Base-by-base conservation (phyloP, 495 filamentous ascomycete species). In the Aspergillus mulundensis region DNA sequence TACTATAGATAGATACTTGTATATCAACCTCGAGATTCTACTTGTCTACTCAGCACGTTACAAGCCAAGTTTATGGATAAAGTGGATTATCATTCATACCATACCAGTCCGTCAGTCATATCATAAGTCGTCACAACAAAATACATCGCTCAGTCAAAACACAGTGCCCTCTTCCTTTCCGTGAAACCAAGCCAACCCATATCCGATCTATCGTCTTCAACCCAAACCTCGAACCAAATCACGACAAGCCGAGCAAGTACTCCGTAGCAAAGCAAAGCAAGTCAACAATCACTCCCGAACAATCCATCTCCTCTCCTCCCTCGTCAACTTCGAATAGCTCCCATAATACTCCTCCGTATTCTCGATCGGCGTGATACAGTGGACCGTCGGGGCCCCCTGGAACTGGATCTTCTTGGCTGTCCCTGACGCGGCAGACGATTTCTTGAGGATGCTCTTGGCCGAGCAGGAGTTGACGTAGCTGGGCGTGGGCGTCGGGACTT, bases 271-370 rank as follows among this genome's bases (percentile, higher is more conserved):
- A 28, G n/a, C 25, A 28, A 4, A 28, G 25, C 25, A 28, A 28
- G 25, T 28, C 30, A 39, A 14, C 14, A 10, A 36, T 73, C 65
- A 72, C 61, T 76, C 64, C 21, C 71, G 62, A 11, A 70, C 68
- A 10, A 54, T 63, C 78, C 78, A 81, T 51, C 78, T 70, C 52
- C 77, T 66, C 58, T 81, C 78, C 30, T 81, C 78, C 24, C 69
- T 70, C 40, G 72, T 67, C 58, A 81, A 66, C 66, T 78, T 81
- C 32, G 66, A 71, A 58, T 81, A 75, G 23, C 63, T 71, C 52
- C 79, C 79, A 44, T 81, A 79, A 59, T 80, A 81, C 48, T 81
- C 79, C 19, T 80, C 77, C 20, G 73, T 70, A 18, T 76, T 75
- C 62, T 77, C 75, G 61, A 82, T 78, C 0, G 77, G 77, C 5